These are phyloP conservation scores for Penicillium sp. DNA, from an alignment of 2,329 filamentous ascomycete genomes.

Conservation along the genomic window DNA sequence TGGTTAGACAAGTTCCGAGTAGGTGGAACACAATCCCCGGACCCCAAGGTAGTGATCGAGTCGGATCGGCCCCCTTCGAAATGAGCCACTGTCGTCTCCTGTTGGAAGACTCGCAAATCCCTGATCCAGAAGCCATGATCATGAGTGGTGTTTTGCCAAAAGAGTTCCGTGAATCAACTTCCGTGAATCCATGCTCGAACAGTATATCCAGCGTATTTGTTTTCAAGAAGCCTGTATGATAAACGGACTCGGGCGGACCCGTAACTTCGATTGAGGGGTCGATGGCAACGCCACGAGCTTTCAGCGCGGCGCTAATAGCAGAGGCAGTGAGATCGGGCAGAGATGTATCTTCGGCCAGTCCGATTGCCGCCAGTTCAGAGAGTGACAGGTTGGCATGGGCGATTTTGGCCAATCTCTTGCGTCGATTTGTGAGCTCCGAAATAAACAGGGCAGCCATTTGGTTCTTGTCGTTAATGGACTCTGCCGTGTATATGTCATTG, in stretches of 20 bases:
- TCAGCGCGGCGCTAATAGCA: background rate
- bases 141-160: conserved; percentile 10
- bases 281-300: background rate
- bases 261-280: background rate
- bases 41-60: background rate
- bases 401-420: background rate
- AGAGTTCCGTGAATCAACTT: conserved; percentile 1
- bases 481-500: background rate
- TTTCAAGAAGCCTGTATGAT: background rate
- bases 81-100: conserved; percentile 7
- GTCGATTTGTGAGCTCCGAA: conserved; percentile 1
- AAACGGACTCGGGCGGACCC: background rate
- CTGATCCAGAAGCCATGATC: background rate
- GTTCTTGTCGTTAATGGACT: background rate
- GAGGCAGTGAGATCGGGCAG: background rate
- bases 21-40: conserved; percentile 7
- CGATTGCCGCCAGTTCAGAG: background rate
- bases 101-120: background rate
- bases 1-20: background rate
- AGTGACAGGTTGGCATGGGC: background rate
- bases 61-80: conserved; percentile 6
- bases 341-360: background rate
- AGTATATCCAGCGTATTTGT: background rate
- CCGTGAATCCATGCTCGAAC: background rate
- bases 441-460: background rate